Evolutionary conservation across 805 yeast genomes (phyloP).

Genomic region (Zygoascus bituminiphila): DNA sequence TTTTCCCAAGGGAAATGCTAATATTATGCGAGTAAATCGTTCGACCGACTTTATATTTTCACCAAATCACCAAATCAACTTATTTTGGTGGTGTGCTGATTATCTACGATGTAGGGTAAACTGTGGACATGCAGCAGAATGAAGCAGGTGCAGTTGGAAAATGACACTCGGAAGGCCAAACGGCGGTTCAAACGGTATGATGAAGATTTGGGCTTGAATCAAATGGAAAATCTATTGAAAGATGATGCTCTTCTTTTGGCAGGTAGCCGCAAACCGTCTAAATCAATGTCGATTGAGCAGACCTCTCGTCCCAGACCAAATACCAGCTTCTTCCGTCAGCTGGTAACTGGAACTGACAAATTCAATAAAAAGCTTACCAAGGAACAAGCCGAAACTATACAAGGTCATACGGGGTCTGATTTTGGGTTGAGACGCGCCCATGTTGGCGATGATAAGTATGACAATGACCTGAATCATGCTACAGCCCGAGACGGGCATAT

Average conservation of each 20-base stretch:
- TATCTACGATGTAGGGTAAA: neutral
- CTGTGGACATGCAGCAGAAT: neutral
- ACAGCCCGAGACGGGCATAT: too few species aligned
- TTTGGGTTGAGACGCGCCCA: too few species aligned
- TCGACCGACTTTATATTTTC: neutral
- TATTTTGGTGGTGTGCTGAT: neutral
- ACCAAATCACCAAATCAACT: neutral
- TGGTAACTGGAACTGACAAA: neutral
- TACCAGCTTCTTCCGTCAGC: neutral
- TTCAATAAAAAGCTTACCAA: neutral
- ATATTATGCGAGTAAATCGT: too few species aligned
- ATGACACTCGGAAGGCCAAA: too few species aligned
- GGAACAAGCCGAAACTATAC: too few species aligned
- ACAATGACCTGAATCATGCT: too few species aligned
- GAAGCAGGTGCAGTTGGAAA: too few species aligned
- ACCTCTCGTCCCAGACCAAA: neutral
- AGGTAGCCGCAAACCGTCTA: too few species aligned
- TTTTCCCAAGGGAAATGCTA: too few species aligned
- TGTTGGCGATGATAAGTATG: too few species aligned
- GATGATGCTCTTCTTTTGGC: slow-evolving; percentile 14
- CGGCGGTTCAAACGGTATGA: slow-evolving; percentile 1
- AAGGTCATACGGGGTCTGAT: too few species aligned
- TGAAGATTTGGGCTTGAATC: neutral
- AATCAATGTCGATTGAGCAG: too few species aligned
- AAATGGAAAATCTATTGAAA: slow-evolving; percentile 10